phyloP scores from a whole-genome alignment of 208 protist species.

The Leishmania tropica region DNA sequence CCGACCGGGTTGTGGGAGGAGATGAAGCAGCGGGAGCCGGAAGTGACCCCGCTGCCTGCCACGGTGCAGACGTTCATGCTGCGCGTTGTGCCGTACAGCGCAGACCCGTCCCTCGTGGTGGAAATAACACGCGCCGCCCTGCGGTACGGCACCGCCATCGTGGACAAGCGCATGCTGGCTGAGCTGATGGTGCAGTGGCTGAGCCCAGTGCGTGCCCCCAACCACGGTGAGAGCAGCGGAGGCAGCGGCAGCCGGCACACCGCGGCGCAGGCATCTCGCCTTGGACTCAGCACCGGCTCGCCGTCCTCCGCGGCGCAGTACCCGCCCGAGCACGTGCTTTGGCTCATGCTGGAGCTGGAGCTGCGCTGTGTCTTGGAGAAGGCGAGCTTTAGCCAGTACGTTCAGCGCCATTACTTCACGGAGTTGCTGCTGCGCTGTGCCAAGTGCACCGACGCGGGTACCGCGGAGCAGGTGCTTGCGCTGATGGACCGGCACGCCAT shows the following conservation, averaged over 20 bases:
- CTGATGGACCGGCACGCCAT: slow-evolving; percentile 88
- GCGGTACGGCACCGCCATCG: slow-evolving; percentile 45
- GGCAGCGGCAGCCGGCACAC: background rate
- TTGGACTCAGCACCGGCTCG: slow-evolving; percentile 8
- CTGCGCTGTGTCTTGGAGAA: slow-evolving; percentile 82
- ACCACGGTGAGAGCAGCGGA: background rate
- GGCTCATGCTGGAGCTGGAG: slow-evolving; percentile 86
- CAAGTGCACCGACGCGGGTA: slow-evolving; percentile 70
- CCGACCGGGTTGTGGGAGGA: slow-evolving; percentile 74
- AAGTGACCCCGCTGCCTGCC: slow-evolving; percentile 56
- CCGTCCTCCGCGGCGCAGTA: slow-evolving; percentile 24
- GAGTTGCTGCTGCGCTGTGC: slow-evolving; percentile 80
- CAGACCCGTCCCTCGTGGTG: slow-evolving; percentile 62
- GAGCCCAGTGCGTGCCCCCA: background rate
- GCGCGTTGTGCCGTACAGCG: slow-evolving; percentile 63
- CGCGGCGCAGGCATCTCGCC: slow-evolving; percentile 7
- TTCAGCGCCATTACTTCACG: slow-evolving; percentile 74
- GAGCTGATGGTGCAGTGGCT: slow-evolving; percentile 75
- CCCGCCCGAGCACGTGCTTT: slow-evolving; percentile 79
- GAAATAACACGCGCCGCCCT: slow-evolving; percentile 70
- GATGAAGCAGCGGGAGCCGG: slow-evolving; percentile 44
- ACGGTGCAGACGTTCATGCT: slow-evolving; percentile 72
- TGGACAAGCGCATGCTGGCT: slow-evolving; percentile 72
- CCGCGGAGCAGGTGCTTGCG: slow-evolving; percentile 67
- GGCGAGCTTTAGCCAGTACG: slow-evolving; percentile 70